Evolutionary conservation across 2,329 filamentous ascomycete species (phyloP).

Genomic region (Juglanconis sp.): DNA sequence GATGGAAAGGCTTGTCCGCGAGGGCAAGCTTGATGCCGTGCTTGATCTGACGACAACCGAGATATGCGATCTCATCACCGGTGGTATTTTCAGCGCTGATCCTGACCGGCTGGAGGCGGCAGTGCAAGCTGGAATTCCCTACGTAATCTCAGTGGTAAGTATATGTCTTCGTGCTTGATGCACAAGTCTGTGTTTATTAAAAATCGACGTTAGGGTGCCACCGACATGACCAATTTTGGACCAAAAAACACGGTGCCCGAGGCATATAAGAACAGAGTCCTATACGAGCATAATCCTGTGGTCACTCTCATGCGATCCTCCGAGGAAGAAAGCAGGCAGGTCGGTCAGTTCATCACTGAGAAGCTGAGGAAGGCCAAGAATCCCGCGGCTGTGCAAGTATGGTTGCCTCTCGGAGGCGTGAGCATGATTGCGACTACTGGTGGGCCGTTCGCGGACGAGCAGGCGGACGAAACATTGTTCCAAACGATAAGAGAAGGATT

Average conservation of each 20-base stretch:
- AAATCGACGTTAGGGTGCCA: conserved; percentile 35
- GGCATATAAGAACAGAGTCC: conserved; percentile 44
- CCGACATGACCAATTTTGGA: conserved; percentile 65
- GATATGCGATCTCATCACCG: conserved; percentile 60
- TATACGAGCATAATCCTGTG: conserved; percentile 64
- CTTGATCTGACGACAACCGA: conserved; percentile 72
- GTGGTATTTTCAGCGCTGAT: conserved; percentile 61
- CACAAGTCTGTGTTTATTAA: neutral
- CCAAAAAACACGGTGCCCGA: conserved; percentile 52
- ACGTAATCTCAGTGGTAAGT: conserved; percentile 35
- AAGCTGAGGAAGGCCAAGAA: conserved; percentile 54
- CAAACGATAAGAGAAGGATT: conserved; percentile 48
- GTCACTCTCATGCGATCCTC: conserved; percentile 66
- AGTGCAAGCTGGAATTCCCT: conserved; percentile 53
- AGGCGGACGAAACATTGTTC: conserved; percentile 49
- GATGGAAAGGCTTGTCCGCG: conserved; percentile 62
- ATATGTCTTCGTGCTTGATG: neutral
- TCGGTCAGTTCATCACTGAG: conserved; percentile 54
- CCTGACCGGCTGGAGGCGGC: conserved; percentile 55
- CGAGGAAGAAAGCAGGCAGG: conserved; percentile 48
- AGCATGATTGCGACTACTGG: conserved; percentile 56
- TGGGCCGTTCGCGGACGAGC: conserved; percentile 48
- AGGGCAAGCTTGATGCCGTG: conserved; percentile 60
- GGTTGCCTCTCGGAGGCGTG: conserved; percentile 58
- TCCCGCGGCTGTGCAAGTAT: conserved; percentile 47